A percentile compares a stretch with the other conserved stretches of the same genome.
These are phyloP conservation scores for Penicillium crystallinum DNA, from an alignment of 495 filamentous ascomycete species.

Conservation along the genomic window DNA sequence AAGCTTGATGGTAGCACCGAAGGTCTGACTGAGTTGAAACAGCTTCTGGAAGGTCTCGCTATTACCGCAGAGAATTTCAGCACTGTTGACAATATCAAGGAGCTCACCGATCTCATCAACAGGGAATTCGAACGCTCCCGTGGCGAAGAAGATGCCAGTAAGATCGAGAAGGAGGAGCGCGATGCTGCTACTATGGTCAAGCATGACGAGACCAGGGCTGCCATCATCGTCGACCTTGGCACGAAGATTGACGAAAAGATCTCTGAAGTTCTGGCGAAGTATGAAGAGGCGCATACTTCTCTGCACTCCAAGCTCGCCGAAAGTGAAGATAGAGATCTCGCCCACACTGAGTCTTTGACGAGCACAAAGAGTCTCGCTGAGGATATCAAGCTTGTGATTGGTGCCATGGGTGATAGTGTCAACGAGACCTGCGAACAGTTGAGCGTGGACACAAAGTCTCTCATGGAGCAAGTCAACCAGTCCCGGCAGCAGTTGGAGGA, in stretches of 20 bases:
- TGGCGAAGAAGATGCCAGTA: constrained; percentile 60
- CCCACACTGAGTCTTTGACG: constrained; percentile 63
- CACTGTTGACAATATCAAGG: constrained; percentile 63
- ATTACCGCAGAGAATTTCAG: constrained; percentile 55
- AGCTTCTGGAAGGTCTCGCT: constrained; percentile 57
- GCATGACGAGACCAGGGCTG: constrained; percentile 55
- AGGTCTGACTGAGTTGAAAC: constrained; percentile 50
- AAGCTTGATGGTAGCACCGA: constrained; percentile 55
- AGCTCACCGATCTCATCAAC: constrained; percentile 73
- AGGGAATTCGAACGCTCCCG: constrained; percentile 75
- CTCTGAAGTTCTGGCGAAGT: constrained; percentile 68
- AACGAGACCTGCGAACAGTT: constrained; percentile 81
- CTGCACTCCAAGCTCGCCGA: constrained; percentile 65
- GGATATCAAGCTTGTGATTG: constrained; percentile 76
- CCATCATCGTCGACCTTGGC: constrained; percentile 51
- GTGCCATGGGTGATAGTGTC: constrained; percentile 75
- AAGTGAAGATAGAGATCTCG: constrained; percentile 57
- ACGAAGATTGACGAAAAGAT: constrained; percentile 77
- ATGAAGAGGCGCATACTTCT: constrained; percentile 69
- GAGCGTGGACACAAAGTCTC: constrained; percentile 75
- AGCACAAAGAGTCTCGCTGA: constrained; percentile 74
- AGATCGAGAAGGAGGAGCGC: constrained; percentile 71
- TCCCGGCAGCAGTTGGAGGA: constrained; percentile 73
- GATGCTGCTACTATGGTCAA: constrained; percentile 65
- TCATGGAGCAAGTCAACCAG: constrained; percentile 72